phyloP scores from a whole-genome alignment of 139 green algal species.

The Tetradesmus lagerheimii region DNA sequence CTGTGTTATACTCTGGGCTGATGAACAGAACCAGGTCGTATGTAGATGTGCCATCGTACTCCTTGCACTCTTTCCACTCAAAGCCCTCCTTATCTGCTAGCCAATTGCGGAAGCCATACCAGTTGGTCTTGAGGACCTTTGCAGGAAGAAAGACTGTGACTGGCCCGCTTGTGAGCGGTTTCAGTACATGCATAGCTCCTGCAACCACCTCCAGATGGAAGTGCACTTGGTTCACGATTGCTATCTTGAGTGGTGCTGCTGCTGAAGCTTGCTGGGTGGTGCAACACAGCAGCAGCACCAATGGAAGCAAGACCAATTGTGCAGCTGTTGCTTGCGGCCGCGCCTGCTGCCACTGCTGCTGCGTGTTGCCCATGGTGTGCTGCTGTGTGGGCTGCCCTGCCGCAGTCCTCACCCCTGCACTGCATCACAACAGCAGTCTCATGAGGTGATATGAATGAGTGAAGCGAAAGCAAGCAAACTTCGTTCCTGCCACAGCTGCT shows the following conservation, averaged over 20 bases:
- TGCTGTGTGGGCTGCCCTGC: not conserved
- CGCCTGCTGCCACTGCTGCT: not conserved
- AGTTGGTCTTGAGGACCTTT: conserved; percentile 45
- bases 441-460: too few relatives aligned
- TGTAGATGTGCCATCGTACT: conserved; percentile 41
- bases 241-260: conserved; percentile 16
- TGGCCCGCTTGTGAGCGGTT: conserved; percentile 16
- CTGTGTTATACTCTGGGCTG: conserved; percentile 38
- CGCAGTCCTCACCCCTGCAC: not conserved
- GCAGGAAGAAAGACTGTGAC: conserved; percentile 40
- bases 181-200: conserved; percentile 49
- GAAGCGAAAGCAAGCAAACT: too few relatives aligned
- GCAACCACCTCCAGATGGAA: conserved; percentile 52
- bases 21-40: conserved; percentile 52
- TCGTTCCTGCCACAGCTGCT: too few relatives aligned
- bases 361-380: not conserved
- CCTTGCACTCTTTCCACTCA: conserved; percentile 45
- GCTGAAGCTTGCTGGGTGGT: not conserved
- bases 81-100: conserved; percentile 31
- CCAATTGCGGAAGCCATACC: conserved; percentile 49
- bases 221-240: conserved; percentile 44
- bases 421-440: too few relatives aligned
- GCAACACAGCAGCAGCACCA: not conserved
- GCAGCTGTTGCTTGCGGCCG: not conserved
- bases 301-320: not conserved